Base-by-base conservation (phyloP, 2,329 filamentous ascomycete species). In the Thermoascus crustaceus region DNA sequence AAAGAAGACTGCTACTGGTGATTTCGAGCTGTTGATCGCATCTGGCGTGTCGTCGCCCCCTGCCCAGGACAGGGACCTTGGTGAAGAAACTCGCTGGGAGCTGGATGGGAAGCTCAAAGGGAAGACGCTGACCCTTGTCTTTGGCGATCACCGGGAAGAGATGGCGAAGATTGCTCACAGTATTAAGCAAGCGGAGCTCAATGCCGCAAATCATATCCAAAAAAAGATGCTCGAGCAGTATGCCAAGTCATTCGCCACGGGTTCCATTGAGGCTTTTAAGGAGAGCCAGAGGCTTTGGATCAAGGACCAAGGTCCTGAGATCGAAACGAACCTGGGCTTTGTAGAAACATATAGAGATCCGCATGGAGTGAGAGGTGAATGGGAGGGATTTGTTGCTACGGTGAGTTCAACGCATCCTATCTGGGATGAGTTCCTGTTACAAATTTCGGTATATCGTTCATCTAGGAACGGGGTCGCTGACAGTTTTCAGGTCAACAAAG, bases 341-440 rank as follows among this genome's bases (percentile, higher is more conserved):
- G 82, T 91, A 34, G 85, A 91, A 64, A 87, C 84, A 0, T 91
- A 91, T 57, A 72, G 85, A 48, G 85, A 93, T 53, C 85, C 85
- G 19, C 79, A 82, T 40, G 85, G 85, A 40, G 76, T 87, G 20
- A 73, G 85, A 43, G 84, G 81, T 41, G 85, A 91, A 57, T 93
- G 83, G 80, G 84, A 91, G 60, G 85, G 85, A 2, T 87, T 91
- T 54, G 83, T 82, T 30, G 82, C 82, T 30, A 75, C 70, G 54
- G 62, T 64, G 51, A 38, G 53, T 48, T 1, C n/a, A 31, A n/a
- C 7, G 14, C 9, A 14, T 19, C 22, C 24, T 41, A 20, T 34
- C 10, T 19, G 20, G 30, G 7, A 20, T 32, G 30, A 20, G 36
- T n/a, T n/a, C n/a, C n/a, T n/a, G n/a, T n/a, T n/a, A n/a, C n/a